Evolutionary conservation across 2,329 filamentous ascomycete genomes (phyloP), one percentile per base, ranked within the genome.

Genomic region (Amesomyces nigricolor): DNA sequence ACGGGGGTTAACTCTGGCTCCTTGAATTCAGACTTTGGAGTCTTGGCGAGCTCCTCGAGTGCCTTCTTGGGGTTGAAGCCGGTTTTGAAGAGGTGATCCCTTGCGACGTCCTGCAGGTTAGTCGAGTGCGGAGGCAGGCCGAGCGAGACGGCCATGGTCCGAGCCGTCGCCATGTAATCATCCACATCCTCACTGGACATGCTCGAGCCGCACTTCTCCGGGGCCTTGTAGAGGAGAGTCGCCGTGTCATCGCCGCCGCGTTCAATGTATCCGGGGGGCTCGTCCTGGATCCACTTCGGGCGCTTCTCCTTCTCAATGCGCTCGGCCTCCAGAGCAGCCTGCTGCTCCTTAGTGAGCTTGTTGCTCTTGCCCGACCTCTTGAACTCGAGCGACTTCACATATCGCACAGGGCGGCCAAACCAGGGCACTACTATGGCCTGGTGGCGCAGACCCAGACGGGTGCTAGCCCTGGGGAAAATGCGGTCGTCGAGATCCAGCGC

Each of bases 401-500:
- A 88, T 69, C 95, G 80, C n/a, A 97, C 86, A 0, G 91, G 86
- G 52, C 83, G 84, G 5, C 92, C 94, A 53, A 87, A 87, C 94
- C 94, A 99, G 5, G 88, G 79, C 47, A 81, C 77, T 35, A 96
- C 88, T 63, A 85, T 86, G 4, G 94, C 92, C 74, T 99, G 94
- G 70, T 97, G 91, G 53, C 91, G 85, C 9, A 91, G 89, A 7
- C 94, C 94, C 38, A 97, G 78, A 38, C 94, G 87, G 53, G 94
- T 97, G 68, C 91, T 95, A 14, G 94, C 92, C 62, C 94, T 87
- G 8, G 94, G 94, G 67, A 97, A 97, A 62, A 99, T 97, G 61
- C 94, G 86, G 70, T 99, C 94, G 66, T 99, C 94, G 68, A 96
- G 95, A 69, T 99, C 94, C 30, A 99, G 77, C 0, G 90, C 94